phyloP scores from a whole-genome alignment of 164 flowering plant genomes.

The Liriodendron chinense region DNA sequence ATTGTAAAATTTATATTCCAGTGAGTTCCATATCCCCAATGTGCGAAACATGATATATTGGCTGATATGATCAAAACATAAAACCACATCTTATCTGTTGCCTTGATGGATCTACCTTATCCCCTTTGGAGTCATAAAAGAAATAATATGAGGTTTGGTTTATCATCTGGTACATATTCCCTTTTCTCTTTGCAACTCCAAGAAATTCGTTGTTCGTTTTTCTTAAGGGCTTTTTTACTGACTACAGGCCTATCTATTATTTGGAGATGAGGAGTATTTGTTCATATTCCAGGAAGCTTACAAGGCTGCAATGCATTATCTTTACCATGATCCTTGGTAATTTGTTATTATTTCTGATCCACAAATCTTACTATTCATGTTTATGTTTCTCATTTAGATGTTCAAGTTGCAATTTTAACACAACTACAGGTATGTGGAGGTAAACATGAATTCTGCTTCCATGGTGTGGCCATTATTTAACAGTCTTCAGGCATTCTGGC shows the following conservation, averaged over 20 bases:
- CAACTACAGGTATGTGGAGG: constrained; percentile 88
- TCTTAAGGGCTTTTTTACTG: constrained; percentile 7
- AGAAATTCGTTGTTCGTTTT: neutral
- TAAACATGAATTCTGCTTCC: constrained; percentile 96
- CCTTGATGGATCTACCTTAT: too few species aligned
- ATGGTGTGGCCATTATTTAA: constrained; percentile 97
- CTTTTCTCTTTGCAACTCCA: neutral
- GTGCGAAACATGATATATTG: too few species aligned
- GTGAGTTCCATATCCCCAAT: too few species aligned
- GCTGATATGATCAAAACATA: too few species aligned
- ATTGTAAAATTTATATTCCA: too few species aligned
- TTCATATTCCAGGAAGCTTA: constrained; percentile 97
- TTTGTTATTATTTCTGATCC: constrained; percentile 8
- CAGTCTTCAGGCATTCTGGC: constrained; percentile 99
- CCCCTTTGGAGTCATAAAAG: too few species aligned
- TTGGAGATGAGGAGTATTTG: constrained; percentile 96
- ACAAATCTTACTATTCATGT: neutral
- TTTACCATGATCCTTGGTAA: constrained; percentile 91
- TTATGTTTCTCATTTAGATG: neutral
- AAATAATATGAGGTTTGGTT: neutral
- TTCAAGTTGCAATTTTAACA: constrained; percentile 2
- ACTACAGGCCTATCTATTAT: constrained; percentile 79
- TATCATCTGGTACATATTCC: neutral
- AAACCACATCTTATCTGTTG: too few species aligned
- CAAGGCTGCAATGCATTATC: constrained; percentile 82